Base-by-base conservation (phyloP, 1,139 yeast genomes). In the Saccharomyces hybrid region DNA sequence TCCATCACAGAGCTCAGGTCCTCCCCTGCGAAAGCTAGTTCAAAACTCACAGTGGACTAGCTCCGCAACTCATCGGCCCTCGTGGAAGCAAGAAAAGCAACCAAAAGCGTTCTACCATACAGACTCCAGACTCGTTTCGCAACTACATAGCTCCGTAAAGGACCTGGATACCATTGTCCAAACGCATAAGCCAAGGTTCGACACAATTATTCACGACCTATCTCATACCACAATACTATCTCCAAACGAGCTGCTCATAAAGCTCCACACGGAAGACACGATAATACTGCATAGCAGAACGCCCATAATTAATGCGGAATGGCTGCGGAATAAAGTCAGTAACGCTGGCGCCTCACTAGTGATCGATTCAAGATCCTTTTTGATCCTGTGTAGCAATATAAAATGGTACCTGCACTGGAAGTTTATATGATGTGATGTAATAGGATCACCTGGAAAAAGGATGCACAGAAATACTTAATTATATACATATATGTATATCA, bases 351-450 rank as follows among this genome's bases (percentile, higher is more conserved):
- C 44, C 24, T 38, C 44, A 12, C 11, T 38, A 38, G 44, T 38
- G 44, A 38, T 38, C 12, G 44, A 38, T 38, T 38, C 44, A 38
- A 38, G n/a, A 19, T 38, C 44, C 19, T 38, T 38, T 9, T 16
- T 38, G 19, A 38, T 11, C 24, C 24, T 38, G 44, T 38, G 44
- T 38, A 38, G 9, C 24, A 38, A 38, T 38, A 38, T 38, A 19
- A 38, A 38, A 16, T 59, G 62, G 62, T 58, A 54, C 44, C 51
- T 59, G 28, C 54, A 55, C 26, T 59, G 59, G 60, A 52, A 55
- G 28, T 49, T 59, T 7, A 38, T 29, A 21, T 16, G 49, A 42
- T 21, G 21, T 21, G 21, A 21, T 21, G 21, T 21, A 21, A 21
- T 26, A 16, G n/a, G 26, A 19, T 24, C 29, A 4, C 28, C 19